Base-by-base conservation (phyloP, 1,139 yeast species). In the Candida pseudoviswanathii region DNA sequence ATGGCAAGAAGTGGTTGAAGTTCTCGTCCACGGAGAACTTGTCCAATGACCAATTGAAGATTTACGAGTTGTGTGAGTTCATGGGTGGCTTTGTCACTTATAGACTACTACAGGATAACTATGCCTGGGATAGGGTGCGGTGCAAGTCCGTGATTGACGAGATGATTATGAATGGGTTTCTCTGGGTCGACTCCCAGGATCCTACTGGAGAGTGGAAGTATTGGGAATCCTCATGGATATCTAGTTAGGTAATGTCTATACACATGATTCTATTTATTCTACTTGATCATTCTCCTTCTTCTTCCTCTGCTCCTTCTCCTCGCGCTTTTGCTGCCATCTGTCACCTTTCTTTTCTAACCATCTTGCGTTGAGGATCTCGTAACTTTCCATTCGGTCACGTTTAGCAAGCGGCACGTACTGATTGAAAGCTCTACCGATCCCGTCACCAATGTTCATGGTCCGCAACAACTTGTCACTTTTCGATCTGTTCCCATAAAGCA, bases 161-260 rank as follows among this genome's bases (percentile, higher is more conserved):
- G 51, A 85, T 91, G 89, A 86, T 90, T 2, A 76, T 86, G 61
- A 80, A 79, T 45, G 97, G 97, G 8, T 73, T 89, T 45, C 70
- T 91, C 26, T 91, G 98, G 98, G 72, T 90, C 1, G 98, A 91
- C 61, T 45, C 47, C 26, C 88, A 82, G 58, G 83, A 78, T 8
- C 54, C 53, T 0, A 56, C 55, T 21, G 70, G 68, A 0, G 90
- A 83, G 54, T 65, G 66, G 29, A 78, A 75, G 56, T 89, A 79
- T 61, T 89, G 96, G 96, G 81, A 70, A 54, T 81, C 77, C 3
- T 73, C 77, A 6, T 75, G 77, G 77, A 71, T 70, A 41, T 62
- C 64, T 26, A 53, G 52, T 44, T 61, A 52, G 50, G 21, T 37
- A 24, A 25, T 4, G n/a, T 25, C 37, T 27, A 11, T 47, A 29